These are phyloP conservation scores for Hypoxylon sp. DNA, from an alignment of 2,329 filamentous ascomycete species.

Conservation along the genomic window DNA sequence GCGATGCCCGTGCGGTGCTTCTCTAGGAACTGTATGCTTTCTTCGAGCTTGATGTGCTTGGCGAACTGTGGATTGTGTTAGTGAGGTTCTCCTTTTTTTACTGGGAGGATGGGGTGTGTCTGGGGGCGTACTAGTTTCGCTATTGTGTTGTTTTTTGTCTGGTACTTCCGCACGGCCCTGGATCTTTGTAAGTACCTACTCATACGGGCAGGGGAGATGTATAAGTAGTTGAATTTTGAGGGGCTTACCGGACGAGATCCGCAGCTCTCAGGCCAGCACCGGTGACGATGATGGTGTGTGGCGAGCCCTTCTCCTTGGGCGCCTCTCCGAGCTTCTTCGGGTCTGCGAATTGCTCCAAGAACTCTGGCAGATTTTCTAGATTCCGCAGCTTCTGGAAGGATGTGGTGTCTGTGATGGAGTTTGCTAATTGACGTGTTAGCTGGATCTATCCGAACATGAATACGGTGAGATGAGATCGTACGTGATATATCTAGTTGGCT, in stretches of 20 bases:
- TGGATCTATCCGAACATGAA: not conserved
- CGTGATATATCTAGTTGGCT: constrained; percentile 85
- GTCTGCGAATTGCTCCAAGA: constrained; percentile 76
- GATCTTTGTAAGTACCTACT: constrained; percentile 37
- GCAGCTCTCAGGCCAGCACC: constrained; percentile 87
- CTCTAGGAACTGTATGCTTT: constrained; percentile 82
- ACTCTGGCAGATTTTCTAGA: constrained; percentile 80
- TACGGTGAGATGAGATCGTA: constrained; percentile 55
- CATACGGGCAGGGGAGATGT: not conserved
- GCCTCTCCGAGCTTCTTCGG: constrained; percentile 71
- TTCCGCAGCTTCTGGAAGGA: constrained; percentile 75
- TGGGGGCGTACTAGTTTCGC: constrained; percentile 76
- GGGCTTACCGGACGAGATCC: constrained; percentile 76
- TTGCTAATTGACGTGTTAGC: constrained; percentile 63
- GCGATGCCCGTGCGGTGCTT: constrained; percentile 81
- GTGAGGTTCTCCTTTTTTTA: constrained; percentile 5
- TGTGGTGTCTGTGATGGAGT: constrained; percentile 82
- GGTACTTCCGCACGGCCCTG: constrained; percentile 80
- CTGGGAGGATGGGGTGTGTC: not conserved
- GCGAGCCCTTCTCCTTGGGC: constrained; percentile 76
- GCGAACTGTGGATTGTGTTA: constrained; percentile 72
- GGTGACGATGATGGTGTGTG: constrained; percentile 91
- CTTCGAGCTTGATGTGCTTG: constrained; percentile 96
- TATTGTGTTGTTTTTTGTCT: constrained; percentile 80
- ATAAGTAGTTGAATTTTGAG: too few relatives aligned